Percentiles rank a stretch among this genome's conserved stretches.
Conservation (phyloP, 257 asterid genomes). For the Fraxinus anomala region DNA sequence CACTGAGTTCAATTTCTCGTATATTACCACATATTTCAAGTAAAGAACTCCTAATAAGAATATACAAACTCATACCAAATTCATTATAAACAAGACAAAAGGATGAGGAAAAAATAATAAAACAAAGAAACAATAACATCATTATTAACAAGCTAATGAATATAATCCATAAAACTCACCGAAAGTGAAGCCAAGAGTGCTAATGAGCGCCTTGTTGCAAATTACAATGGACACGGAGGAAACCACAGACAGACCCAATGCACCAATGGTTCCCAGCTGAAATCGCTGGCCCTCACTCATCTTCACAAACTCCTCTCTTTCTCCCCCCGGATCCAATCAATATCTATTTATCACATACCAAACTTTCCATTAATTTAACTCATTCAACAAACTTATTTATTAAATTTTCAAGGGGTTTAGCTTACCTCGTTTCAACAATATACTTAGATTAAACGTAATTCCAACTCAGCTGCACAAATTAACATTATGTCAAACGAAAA, state of each 20-base stretch:
- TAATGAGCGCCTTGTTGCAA: constrained; percentile 59
- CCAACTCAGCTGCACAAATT: constrained; percentile 36
- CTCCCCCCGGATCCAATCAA: constrained; percentile 27
- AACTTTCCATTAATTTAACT: constrained; percentile 14
- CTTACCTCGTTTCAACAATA: constrained; percentile 35
- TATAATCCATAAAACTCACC: constrained; percentile 36
- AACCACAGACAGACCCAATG: constrained; percentile 52
- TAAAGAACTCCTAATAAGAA: not conserved
- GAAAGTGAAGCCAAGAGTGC: constrained; percentile 52
- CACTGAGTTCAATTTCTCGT: constrained; percentile 5
- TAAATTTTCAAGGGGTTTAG: not conserved
- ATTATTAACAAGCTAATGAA: not conserved
- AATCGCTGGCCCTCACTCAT: constrained; percentile 48
- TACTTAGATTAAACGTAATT: constrained; percentile 20
- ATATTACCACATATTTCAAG: constrained; percentile 7
- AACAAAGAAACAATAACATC: not conserved
- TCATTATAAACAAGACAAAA: not conserved
- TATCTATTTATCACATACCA: constrained; percentile 32
- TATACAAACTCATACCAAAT: not conserved
- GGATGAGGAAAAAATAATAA: constrained; percentile 9
- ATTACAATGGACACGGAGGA: constrained; percentile 58
- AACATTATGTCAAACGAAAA: not conserved
- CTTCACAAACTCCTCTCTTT: constrained; percentile 32
- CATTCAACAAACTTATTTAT: constrained; percentile 17
- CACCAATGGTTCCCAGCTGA: constrained; percentile 62